phyloP scores from a whole-genome alignment of 2,329 filamentous ascomycete species.

The Chaetoscypha palmicola region DNA sequence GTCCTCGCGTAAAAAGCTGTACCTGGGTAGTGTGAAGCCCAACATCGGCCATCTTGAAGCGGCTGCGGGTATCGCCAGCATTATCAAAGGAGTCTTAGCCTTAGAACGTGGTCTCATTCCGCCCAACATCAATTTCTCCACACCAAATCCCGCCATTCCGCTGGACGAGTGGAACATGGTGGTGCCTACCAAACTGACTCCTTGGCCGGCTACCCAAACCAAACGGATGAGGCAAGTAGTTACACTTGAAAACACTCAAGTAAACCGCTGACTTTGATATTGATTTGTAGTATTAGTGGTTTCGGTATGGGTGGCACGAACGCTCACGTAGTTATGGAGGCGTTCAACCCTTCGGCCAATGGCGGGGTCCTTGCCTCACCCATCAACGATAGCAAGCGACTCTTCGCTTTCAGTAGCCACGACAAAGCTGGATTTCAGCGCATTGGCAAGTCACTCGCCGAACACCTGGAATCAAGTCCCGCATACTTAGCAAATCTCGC shows the following conservation, averaged over 20 bases:
- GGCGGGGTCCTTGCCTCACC: too few species aligned
- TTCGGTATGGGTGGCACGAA: constrained; percentile 25
- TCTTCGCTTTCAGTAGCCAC: not conserved
- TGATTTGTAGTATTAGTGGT: constrained; percentile 23
- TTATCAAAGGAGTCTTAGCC: constrained; percentile 35
- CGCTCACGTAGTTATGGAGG: constrained; percentile 17
- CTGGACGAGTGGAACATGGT: constrained; percentile 27
- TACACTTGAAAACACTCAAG: too few species aligned
- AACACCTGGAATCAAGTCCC: not conserved
- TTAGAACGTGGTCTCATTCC: constrained; percentile 36
- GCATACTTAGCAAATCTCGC: not conserved
- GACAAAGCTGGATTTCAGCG: not conserved
- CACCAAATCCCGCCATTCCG: constrained; percentile 31
- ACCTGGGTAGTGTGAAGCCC: constrained; percentile 28
- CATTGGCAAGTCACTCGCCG: not conserved
- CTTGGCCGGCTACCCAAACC: constrained; percentile 11
- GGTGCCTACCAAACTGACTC: constrained; percentile 11
- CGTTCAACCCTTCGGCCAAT: not conserved
- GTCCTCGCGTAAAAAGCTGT: not conserved
- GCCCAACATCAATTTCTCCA: constrained; percentile 35
- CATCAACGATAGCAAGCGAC: not conserved
- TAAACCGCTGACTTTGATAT: too few species aligned
- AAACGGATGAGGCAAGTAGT: too few species aligned
- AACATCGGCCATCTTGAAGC: constrained; percentile 33
- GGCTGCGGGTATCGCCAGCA: constrained; percentile 30